Evolutionary conservation across 345 rosid species (phyloP).

Genomic region (Acer negundo): DNA sequence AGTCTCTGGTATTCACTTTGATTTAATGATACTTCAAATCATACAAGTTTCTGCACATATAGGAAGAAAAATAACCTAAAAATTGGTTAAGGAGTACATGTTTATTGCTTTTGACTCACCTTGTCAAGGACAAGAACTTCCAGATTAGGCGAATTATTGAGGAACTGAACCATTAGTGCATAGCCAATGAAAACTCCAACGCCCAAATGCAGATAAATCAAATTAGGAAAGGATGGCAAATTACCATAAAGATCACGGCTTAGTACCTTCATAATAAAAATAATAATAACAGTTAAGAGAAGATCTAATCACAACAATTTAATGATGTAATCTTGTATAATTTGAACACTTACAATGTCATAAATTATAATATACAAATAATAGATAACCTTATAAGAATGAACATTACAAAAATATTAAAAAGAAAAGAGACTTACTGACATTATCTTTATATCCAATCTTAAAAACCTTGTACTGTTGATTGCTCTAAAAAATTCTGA

Average conservation of each 20-base stretch:
- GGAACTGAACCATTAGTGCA: not conserved
- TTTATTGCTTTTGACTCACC: not conserved
- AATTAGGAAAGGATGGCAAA: conserved; percentile 3
- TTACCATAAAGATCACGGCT: too few species aligned
- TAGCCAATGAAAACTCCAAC: too few species aligned
- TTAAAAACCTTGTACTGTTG: not conserved
- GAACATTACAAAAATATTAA: too few species aligned
- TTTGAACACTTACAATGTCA: too few species aligned
- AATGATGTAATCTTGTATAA: too few species aligned
- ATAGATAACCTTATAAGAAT: too few species aligned
- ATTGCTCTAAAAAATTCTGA: not conserved
- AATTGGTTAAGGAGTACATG: too few species aligned
- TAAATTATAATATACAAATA: too few species aligned
- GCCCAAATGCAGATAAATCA: not conserved
- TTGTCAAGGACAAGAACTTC: not conserved
- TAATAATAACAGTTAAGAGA: not conserved
- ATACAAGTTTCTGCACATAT: not conserved
- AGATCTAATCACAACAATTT: too few species aligned
- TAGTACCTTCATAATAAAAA: not conserved
- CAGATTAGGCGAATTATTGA: not conserved
- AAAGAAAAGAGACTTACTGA: not conserved
- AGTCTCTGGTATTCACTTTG: too few species aligned
- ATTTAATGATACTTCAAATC: too few species aligned
- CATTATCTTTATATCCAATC: not conserved
- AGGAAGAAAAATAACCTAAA: too few species aligned